A percentile compares a stretch with the other conserved stretches of the same genome.
phyloP scores from a whole-genome alignment of 495 filamentous ascomycete genomes.

The Cercophora scortea region DNA sequence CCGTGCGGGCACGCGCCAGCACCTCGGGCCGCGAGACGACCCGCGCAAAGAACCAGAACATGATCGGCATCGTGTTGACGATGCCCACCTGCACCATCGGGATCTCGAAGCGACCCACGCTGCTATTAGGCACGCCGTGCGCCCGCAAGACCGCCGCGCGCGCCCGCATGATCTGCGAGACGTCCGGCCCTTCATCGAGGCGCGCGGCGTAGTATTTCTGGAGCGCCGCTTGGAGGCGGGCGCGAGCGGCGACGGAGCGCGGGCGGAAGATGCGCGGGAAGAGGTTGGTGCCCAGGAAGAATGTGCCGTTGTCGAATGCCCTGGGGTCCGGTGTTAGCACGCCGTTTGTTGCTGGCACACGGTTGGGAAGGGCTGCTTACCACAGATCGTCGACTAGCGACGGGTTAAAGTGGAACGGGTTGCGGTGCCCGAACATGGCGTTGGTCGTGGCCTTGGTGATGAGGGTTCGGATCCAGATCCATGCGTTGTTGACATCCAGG shows the following conservation, averaged over 20 bases:
- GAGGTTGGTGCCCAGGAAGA: background rate
- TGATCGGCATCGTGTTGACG: conserved; percentile 13
- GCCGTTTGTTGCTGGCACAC: no score
- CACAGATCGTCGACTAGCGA: background rate
- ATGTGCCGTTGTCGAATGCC: background rate
- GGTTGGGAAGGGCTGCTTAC: background rate
- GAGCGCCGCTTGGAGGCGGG: background rate
- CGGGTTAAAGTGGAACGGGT: background rate
- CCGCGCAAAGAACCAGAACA: conserved; percentile 12
- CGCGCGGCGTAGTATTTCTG: background rate
- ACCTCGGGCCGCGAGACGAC: conserved; percentile 7
- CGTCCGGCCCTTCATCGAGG: background rate
- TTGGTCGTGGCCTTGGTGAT: background rate
- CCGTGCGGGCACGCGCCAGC: conserved; percentile 5
- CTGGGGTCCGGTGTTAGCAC: no score
- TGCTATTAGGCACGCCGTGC: background rate
- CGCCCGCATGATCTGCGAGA: background rate
- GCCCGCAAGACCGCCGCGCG: background rate
- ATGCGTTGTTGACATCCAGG: background rate
- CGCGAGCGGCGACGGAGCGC: background rate
- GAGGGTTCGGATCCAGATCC: background rate
- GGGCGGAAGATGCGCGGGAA: background rate
- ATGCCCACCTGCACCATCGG: conserved; percentile 3
- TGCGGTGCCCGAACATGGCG: background rate
- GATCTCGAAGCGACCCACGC: conserved; percentile 7